Conservation (phyloP, 208 protist genomes). For the Angomonas ambiguus region DNA sequence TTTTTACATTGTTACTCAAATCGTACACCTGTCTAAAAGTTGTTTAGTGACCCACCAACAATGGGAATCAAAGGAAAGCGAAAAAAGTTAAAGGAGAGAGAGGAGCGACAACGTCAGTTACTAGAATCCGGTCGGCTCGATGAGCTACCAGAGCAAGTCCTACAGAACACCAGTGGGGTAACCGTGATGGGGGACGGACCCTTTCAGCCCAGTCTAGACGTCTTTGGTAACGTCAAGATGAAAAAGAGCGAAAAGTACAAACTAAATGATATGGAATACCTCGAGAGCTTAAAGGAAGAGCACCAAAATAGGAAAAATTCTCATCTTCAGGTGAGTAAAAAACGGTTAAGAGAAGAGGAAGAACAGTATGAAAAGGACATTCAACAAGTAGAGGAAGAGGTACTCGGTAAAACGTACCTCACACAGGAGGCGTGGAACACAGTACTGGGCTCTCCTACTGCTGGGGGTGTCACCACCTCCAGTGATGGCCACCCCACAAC, state of each 20-base stretch:
- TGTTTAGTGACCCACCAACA: too few relatives aligned
- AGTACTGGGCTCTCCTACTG: not conserved
- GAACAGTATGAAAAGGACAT: slow-evolving; percentile 42
- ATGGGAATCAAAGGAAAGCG: slow-evolving; percentile 86
- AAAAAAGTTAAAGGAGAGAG: slow-evolving; percentile 63
- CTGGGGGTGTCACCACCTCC: not conserved
- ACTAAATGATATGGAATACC: slow-evolving; percentile 74
- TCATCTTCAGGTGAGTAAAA: slow-evolving; percentile 22
- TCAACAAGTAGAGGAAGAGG: not conserved
- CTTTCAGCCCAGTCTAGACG: slow-evolving; percentile 43
- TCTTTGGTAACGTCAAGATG: slow-evolving; percentile 47
- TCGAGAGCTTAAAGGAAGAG: slow-evolving; percentile 76
- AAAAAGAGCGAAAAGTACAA: slow-evolving; percentile 85
- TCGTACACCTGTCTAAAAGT: too few relatives aligned
- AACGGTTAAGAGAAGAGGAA: slow-evolving; percentile 17
- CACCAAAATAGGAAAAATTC: slow-evolving; percentile 44
- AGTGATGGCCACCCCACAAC: not conserved
- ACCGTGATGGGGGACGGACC: slow-evolving; percentile 34
- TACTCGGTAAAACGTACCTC: not conserved
- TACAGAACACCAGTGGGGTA: slow-evolving; percentile 8
- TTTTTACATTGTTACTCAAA: too few relatives aligned
- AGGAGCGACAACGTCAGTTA: slow-evolving; percentile 22
- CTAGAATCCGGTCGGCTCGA: slow-evolving; percentile 10
- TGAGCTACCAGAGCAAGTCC: slow-evolving; percentile 5
- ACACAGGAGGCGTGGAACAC: not conserved